A percentile compares a stretch with the other conserved stretches of the same genome.
Evolutionary conservation across 257 asterid genomes (phyloP).

Genomic region (Leptodermis oblonga): DNA sequence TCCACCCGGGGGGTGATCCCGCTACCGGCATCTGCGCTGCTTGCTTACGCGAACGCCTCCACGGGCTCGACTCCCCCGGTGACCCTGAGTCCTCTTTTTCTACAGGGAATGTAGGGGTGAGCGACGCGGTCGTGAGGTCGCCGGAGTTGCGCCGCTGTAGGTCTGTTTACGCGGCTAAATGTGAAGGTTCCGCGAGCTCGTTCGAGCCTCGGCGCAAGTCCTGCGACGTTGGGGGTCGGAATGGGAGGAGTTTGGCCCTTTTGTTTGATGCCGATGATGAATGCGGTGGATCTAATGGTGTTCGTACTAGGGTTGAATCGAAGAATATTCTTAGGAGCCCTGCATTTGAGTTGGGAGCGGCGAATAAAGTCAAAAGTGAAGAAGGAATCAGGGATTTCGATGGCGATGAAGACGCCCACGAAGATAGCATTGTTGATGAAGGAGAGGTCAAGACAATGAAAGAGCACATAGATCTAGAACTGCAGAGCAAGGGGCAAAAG

Average conservation of each 20-base stretch:
- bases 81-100: conserved; percentile 19
- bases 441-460: conserved; percentile 89
- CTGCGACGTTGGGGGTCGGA: conserved; percentile 58
- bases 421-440: conserved; percentile 33
- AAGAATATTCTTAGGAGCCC: conserved; percentile 37
- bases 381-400: conserved; percentile 10
- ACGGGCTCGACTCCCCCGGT: conserved; percentile 51
- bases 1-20: conserved; percentile 74
- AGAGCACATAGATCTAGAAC: conserved; percentile 85
- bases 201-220: conserved; percentile 80
- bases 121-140: not conserved
- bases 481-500: conserved; percentile 43
- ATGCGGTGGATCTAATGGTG: conserved; percentile 38
- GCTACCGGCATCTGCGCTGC: conserved; percentile 89
- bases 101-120: conserved; percentile 4
- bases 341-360: conserved; percentile 12
- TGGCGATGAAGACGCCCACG: conserved; percentile 29
- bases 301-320: conserved; percentile 51
- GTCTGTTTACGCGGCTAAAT: conserved; percentile 50
- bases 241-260: conserved; percentile 50
- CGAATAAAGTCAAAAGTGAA: conserved; percentile 10
- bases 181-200: conserved; percentile 41
- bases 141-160: conserved; percentile 79
- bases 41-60: conserved; percentile 91
- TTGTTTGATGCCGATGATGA: conserved; percentile 62